Base-by-base conservation (phyloP, 805 yeast genomes). In the Ogataea wickerhamii region DNA sequence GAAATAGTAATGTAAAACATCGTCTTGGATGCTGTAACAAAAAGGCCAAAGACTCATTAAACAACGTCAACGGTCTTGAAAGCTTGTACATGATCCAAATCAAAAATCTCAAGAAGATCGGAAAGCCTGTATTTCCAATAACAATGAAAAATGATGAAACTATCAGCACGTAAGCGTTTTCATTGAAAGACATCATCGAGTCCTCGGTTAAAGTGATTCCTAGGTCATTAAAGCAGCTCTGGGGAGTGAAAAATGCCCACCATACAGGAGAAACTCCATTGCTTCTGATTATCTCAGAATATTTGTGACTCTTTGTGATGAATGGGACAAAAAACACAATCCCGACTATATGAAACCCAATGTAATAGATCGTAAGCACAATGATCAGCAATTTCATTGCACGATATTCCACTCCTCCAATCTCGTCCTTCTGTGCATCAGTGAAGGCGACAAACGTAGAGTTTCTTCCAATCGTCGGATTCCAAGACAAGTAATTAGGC, bases 371-470 rank as follows among this genome's bases (percentile, higher is more conserved):
- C 0, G 77, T 56, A 11, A 91, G 61, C 31, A 91, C 74, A 46
- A 74, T 73, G 41, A 83, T 77, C 40, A 93, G 64, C 7, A 88
- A 64, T 54, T 87, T 87, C 41, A 86, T 72, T 0, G 99, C 87
- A 30, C 97, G 73, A 58, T 93, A 93, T 56, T 93, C 99, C 12
- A 93, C 96, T 34, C 98, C 99, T 26, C 98, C 99, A 26, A 93
- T 65, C 58, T 93, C 99, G 42, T 85, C 94, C 53, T 87, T 88
- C 59, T 93, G 98, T 18, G 74, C 80, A 25, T 80, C 86, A 3
- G 87, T 78, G 29, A 93, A 61, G 12, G 83, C 83, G 2, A 87
- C 83, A 67, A 93, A 93, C 0, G 89, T 82, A 0, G 98, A 91
- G 61, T 93, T 93, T 60, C 97, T 74, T 8, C 96, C 98, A 24